A percentile compares a stretch with the other conserved stretches of the same genome.
These are phyloP conservation scores for Scolecobasidium constrictum DNA, from an alignment of 2,329 filamentous ascomycete species.

Conservation along the genomic window DNA sequence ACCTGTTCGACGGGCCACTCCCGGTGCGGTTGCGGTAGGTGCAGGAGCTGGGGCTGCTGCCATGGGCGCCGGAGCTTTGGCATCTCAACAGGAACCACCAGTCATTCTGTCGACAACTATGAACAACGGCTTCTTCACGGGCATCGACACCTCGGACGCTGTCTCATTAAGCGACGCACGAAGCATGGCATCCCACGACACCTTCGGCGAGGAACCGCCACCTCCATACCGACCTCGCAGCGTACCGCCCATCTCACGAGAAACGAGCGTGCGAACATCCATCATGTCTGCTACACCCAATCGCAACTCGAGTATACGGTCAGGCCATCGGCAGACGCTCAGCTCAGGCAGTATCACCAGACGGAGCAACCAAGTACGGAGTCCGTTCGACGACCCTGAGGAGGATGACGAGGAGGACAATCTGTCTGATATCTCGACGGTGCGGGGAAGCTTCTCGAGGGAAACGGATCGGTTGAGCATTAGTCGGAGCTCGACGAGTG, in stretches of 20 bases:
- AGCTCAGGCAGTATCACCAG: constrained; percentile 8
- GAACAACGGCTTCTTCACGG: constrained; percentile 21
- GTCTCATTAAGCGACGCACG: constrained; percentile 20
- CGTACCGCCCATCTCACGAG: constrained; percentile 19
- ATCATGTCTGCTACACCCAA: constrained; percentile 1
- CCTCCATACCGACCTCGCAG: constrained; percentile 26
- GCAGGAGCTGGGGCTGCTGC: neutral
- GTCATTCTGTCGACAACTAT: constrained; percentile 8
- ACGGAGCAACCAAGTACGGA: constrained; percentile 13
- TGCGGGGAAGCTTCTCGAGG: constrained; percentile 5
- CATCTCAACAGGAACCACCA: constrained; percentile 4
- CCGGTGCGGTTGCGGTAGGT: no score
- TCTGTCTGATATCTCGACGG: constrained; percentile 15
- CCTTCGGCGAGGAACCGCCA: constrained; percentile 23
- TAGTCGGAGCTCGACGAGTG: no score
- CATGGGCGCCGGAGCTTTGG: neutral
- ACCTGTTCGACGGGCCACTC: no score
- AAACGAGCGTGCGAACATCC: constrained; percentile 20
- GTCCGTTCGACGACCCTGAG: constrained; percentile 23
- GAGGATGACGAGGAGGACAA: constrained; percentile 21
- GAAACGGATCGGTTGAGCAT: constrained; percentile 17
- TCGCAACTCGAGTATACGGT: constrained; percentile 6
- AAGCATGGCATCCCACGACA: constrained; percentile 17
- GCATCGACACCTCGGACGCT: constrained; percentile 26
- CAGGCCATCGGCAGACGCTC: constrained; percentile 5